Evolutionary conservation across 768 basidiomycete species (phyloP), one percentile per base, ranked within the genome.

Genomic region (Lactifluus pinguis): DNA sequence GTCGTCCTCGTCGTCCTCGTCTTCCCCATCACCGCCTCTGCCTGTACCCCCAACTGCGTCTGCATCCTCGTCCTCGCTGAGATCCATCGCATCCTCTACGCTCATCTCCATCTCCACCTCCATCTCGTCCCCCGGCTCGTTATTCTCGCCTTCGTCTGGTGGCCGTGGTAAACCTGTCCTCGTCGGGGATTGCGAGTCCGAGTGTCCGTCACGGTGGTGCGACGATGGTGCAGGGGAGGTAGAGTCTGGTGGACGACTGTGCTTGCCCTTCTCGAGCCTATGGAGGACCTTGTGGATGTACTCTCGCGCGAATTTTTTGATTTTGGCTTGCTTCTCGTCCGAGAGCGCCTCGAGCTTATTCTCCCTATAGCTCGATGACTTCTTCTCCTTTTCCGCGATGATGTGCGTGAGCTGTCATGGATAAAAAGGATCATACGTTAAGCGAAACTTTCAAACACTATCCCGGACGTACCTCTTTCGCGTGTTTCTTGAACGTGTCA

Each of bases 301-400:
- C 47, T 97, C 92, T 72, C 95, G 93, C 38, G 87, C 78, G 69
- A 94, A 98, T 69, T 89, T 87, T 74, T 92, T 95, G 72, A 98
- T 93, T 75, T 98, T 98, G 49, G 70, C 68, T 21, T 80, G 75
- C 71, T 98, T 98, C 65, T 98, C 95, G 4, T 94, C 89, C 3
- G 90, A 85, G 25, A 98, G 79, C 2, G 80, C 44, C 3, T 92
- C 89, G 14, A 95, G 79, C 55, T 81, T 80, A 19, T 80, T 80
- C n/a, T 87, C 55, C 21, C 25, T 36, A 69, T 88, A 98, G 47
- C 82, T 84, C 3, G 84, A 74, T 0, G 90, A 89, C 71, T 93
- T 95, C 73, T 95, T 95, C 77, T 99, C 95, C 72, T 97, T 97
- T 53, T 94, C n/a, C n/a, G 86, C 80, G 59, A 99, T 87, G 54